Base-by-base conservation (phyloP, 345 rosid genomes). In the Mangifera indica region DNA sequence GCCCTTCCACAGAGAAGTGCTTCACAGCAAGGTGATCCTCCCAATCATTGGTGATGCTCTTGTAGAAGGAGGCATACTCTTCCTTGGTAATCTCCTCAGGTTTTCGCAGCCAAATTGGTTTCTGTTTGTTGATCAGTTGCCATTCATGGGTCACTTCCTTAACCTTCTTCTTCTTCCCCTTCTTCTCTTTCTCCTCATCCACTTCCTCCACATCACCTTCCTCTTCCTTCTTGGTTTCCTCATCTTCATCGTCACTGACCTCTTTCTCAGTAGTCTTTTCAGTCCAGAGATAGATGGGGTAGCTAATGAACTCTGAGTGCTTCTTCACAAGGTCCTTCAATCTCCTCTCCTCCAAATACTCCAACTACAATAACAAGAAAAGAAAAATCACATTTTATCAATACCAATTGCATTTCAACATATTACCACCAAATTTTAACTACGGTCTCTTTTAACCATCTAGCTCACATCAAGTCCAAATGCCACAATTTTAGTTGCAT, bases 231-330 rank as follows among this genome's bases (percentile, higher is more conserved):
- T 83, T 81, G 53, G 76, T 66, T 63, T 83, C 95, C 48, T 86
- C 89, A 5, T 86, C 89, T 62, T 86, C 89, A 24, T 83, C 83
- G 11, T 86, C 89, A 61, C 87, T 81, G 10, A 86, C 74, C 65
- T 86, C 87, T 60, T 83, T 86, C 77, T 86, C 89, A 0, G 77
- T 74, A 4, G 85, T 83, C 72, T 86, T 86, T 81, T 86, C 85
- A 0, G 82, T 80, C 85, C 84, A 81, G 2, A 86, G 74, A 62
- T 76, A 81, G 72, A 86, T 81, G 0, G 89, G 89, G 20, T 86
- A 86, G 75, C 87, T 83, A 66, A 86, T 86, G 78, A 86, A 86
- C 56, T 86, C 89, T 3, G 89, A 86, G 48, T 83, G 87, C 81
- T 86, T 86, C 69, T 83, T 86, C 72, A 83, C 87, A 37, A 86